Evolutionary conservation across 257 asterid genomes (phyloP), one percentile per base, ranked within the genome.

Genomic region (Asclepias syriaca): DNA sequence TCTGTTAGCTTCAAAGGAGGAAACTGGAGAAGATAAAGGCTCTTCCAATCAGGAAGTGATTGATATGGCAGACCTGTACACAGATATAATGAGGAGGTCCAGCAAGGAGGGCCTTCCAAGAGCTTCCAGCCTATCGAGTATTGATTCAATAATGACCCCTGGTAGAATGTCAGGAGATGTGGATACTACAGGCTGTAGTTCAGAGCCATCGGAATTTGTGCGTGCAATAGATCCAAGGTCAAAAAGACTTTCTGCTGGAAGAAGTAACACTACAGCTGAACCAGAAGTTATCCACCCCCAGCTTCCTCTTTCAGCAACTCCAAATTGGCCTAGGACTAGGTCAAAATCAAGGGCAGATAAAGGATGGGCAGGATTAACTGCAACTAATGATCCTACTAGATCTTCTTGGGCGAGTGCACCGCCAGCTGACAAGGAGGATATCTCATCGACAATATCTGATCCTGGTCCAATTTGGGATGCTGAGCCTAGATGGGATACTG

Each of bases 401-500:
- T 72, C 83, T 81, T 90, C 97, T 22, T 91, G 98, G 98, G 90
- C 85, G 67, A 91, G 83, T 69, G 39, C 86, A 15, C 74, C 87
- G 15, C 69, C 92, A 45, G 77, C 89, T 45, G 99, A 94, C 78
- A 89, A 79, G 82, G 99, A 94, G 83, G 99, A 94, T 81, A 94
- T 89, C 70, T 94, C 95, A 58, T 94, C 99, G n/a, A 94, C 99
- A 27, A 79, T 94, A 80, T 94, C 99, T 3, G 99, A 94, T 82
- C 99, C 99, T 0, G 98, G 97, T 49, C 99, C 99, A 18, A 87
- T 94, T 70, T 94, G 99, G 99, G 98, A 94, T 78, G 80, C 98
- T 29, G 99, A 91, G 83, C 99, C 99, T 15, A 89, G 93, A 66
- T 94, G 99, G 99, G 99, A 91, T 73, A 74, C 87, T 16, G 99